A percentile compares a stretch with the other conserved stretches of the same genome.
These are phyloP conservation scores for Cercospora zeina DNA, from an alignment of 2,329 filamentous ascomycete species.

Conservation along the genomic window DNA sequence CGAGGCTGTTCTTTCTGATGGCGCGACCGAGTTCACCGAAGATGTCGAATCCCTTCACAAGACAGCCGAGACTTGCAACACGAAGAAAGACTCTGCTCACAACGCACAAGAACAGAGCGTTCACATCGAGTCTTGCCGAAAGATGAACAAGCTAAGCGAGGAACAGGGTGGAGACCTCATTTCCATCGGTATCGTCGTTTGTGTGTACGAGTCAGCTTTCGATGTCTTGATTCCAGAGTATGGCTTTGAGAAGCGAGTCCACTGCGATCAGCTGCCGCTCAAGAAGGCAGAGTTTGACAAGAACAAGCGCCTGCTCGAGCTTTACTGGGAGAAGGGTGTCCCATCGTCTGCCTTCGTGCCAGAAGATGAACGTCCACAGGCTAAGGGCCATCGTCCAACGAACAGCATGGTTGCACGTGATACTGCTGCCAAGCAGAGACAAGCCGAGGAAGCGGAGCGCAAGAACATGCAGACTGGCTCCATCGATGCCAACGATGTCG, in stretches of 20 bases:
- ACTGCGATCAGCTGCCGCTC: conserved; percentile 94
- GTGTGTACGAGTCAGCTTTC: conserved; percentile 97
- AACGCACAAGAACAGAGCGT: conserved; percentile 98
- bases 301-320: conserved; percentile 87
- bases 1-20: conserved; percentile 79
- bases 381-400: conserved; percentile 51
- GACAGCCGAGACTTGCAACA: conserved; percentile 94
- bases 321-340: conserved; percentile 99
- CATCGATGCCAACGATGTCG: conserved; percentile 87
- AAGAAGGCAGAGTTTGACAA: conserved; percentile 99
- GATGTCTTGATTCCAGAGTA: conserved; percentile 97
- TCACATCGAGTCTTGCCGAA: conserved; percentile 94
- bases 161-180: conserved; percentile 88
- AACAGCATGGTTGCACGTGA: conserved; percentile 74
- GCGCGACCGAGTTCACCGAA: conserved; percentile 79
- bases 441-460: conserved; percentile 85
- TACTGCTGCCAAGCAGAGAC: conserved; percentile 75
- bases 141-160: conserved; percentile 88
- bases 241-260: conserved; percentile 98
- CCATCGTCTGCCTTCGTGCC: conserved; percentile 94
- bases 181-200: conserved; percentile 91
- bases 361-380: conserved; percentile 92
- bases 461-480: conserved; percentile 94
- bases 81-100: conserved; percentile 97
- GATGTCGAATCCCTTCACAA: conserved; percentile 86